These are phyloP conservation scores for Ophiognomonia clavigignenti-juglandacearum DNA, from an alignment of 2,329 filamentous ascomycete genomes.

Conservation along the genomic window DNA sequence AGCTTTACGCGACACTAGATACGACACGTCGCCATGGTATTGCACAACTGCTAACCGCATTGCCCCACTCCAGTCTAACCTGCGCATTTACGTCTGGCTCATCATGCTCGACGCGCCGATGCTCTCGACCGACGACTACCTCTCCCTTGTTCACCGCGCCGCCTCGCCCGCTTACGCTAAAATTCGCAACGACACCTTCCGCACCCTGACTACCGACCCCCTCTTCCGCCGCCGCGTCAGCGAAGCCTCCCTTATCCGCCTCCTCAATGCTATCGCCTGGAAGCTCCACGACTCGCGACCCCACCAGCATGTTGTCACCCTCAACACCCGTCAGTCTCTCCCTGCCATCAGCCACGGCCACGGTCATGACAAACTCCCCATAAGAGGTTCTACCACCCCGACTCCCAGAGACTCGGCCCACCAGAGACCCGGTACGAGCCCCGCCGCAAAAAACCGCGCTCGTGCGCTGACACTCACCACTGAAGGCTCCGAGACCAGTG, in stretches of 20 bases:
- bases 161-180: conserved; percentile 94
- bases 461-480: conserved; percentile 57
- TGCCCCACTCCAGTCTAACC: conserved; percentile 63
- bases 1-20: neutral
- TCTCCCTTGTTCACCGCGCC: conserved; percentile 84
- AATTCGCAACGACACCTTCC: conserved; percentile 97
- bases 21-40: neutral
- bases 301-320: conserved; percentile 32
- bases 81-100: conserved; percentile 94
- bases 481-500: conserved; percentile 56
- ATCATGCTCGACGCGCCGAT: conserved; percentile 86
- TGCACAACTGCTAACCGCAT: too few species aligned
- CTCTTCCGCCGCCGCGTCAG: conserved; percentile 93
- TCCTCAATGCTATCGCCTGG: conserved; percentile 95
- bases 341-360: conserved; percentile 25
- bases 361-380: too few species aligned
- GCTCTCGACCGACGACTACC: conserved; percentile 80
- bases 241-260: conserved; percentile 87
- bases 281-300: conserved; percentile 72
- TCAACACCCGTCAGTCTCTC: conserved; percentile 36
- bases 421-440: conserved; percentile 32
- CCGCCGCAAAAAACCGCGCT: conserved; percentile 45
- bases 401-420: too few species aligned
- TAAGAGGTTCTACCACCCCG: too few species aligned
- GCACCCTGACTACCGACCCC: conserved; percentile 93